Evolutionary conservation across 768 basidiomycete genomes (phyloP), one percentile per base, ranked within the genome.

Genomic region (Amyloporia xantha): DNA sequence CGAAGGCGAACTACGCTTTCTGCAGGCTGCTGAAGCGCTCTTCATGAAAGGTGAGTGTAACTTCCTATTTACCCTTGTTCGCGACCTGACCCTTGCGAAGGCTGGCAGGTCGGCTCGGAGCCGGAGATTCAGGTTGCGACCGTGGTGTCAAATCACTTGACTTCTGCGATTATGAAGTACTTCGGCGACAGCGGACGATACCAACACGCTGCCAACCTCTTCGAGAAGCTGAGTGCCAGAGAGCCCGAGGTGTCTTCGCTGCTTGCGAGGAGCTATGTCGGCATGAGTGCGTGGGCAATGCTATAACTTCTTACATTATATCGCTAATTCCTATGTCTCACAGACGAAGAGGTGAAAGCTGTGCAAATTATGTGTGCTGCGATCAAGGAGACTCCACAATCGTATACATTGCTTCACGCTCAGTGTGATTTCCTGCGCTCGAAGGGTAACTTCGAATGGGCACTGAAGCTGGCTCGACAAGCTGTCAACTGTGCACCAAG

Each of bases 51-150:
- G 92, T 82, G 25, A 4, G 67, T 60, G 25, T 2, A n/a, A n/a
- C n/a, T n/a, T n/a, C n/a, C n/a, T n/a, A n/a, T n/a, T n/a, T n/a
- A n/a, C 7, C 30, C 30, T 33, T 15, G 30, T 7, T 7, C 30
- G 52, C 25, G 39, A 41, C 7, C 26, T 49, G 10, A 38, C 28
- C 4, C 26, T 25, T 48, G 30, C 11, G 11, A 37, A 94, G 93
- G 95, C 27, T 98, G 96, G 96, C 94, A 96, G 62, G 88, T 98
- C 6, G 96, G 95, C 2, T 96, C 93, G 0, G 96, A 98, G 55
- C 96, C 96, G 0, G 96, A 99, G 67, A 95, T 98, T 20, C 96
- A 99, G 63, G 95, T 99, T 12, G 96, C 96, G 1, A 95, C 93
- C 2, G 75, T 92, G 24, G 91, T 96, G 4, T 94, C 93, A 20